phyloP scores from a whole-genome alignment of 129 eudicot species.

The Oenanthe sinensis region DNA sequence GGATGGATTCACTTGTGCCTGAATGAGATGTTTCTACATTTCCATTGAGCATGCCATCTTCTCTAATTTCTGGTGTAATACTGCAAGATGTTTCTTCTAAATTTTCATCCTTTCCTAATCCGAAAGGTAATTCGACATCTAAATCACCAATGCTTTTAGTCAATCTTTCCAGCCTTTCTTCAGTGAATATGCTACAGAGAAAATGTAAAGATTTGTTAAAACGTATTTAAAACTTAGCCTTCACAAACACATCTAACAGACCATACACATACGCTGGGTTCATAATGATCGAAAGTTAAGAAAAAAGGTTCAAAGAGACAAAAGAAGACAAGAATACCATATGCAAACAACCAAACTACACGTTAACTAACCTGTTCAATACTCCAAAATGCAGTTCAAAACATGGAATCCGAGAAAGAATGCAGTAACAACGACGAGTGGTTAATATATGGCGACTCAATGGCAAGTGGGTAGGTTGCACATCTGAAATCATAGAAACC shows the following conservation, averaged over 20 bases:
- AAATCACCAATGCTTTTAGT: constrained; percentile 51
- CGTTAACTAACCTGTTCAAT: constrained; percentile 55
- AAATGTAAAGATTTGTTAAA: neutral
- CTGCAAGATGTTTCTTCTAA: constrained; percentile 34
- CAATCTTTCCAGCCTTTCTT: constrained; percentile 82
- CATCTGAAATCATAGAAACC: constrained; percentile 71
- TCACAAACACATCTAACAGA: neutral
- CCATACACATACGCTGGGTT: neutral
- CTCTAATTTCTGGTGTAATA: constrained; percentile 25
- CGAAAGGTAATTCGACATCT: constrained; percentile 34
- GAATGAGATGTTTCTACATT: constrained; percentile 29
- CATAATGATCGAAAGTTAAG: neutral
- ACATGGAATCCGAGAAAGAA: constrained; percentile 90
- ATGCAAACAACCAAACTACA: constrained; percentile 1
- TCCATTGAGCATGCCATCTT: constrained; percentile 31
- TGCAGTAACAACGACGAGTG: constrained; percentile 92
- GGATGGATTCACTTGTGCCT: constrained; percentile 29
- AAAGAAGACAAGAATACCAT: neutral
- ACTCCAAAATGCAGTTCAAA: constrained; percentile 95
- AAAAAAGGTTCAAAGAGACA: neutral
- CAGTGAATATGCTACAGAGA: constrained; percentile 67
- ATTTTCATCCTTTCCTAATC: constrained; percentile 25
- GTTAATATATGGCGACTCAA: constrained; percentile 72
- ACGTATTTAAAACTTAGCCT: neutral
- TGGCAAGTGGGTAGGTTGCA: constrained; percentile 32